Evolutionary conservation across 73 alveolate species (phyloP).

Genomic region (Durusdinium trenchii): DNA sequence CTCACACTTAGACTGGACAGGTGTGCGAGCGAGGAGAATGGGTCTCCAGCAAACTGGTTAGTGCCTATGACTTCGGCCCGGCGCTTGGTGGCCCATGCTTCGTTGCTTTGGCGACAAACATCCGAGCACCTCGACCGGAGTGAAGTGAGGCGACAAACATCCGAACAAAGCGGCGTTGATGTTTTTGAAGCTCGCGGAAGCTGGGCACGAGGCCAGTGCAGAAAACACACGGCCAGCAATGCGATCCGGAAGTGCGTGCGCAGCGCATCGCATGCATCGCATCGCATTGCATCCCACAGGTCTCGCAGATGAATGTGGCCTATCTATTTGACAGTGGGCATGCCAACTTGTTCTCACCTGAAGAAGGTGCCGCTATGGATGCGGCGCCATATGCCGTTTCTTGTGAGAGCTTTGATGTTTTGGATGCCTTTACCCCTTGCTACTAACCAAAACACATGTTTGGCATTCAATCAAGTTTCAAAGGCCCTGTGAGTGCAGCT

Average conservation of each 20-base stretch:
- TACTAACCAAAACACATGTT: no score
- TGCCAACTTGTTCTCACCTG: conserved; percentile 44
- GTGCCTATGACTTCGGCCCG: conserved; percentile 70
- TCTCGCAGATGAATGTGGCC: conserved; percentile 88
- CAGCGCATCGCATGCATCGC: background rate
- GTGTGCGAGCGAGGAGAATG: conserved; percentile 95
- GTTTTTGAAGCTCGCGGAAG: conserved; percentile 85
- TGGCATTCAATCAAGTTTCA: no score
- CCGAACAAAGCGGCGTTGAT: conserved; percentile 92
- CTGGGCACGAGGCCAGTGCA: conserved; percentile 55
- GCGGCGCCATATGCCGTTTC: background rate
- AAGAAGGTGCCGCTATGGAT: background rate
- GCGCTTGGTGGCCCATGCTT: background rate
- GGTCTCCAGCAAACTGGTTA: conserved; percentile 84
- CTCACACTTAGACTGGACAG: background rate
- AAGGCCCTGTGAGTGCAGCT: background rate
- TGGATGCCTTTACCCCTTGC: background rate
- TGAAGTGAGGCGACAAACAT: conserved; percentile 38
- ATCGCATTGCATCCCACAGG: background rate
- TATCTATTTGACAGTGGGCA: conserved; percentile 80
- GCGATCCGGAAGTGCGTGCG: background rate
- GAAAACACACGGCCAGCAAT: background rate
- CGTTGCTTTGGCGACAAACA: background rate
- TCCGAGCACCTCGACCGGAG: background rate
- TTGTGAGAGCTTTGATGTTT: background rate